Evolutionary conservation across 305 asterid genomes (phyloP).

Genomic region (Andrographis paniculata): DNA sequence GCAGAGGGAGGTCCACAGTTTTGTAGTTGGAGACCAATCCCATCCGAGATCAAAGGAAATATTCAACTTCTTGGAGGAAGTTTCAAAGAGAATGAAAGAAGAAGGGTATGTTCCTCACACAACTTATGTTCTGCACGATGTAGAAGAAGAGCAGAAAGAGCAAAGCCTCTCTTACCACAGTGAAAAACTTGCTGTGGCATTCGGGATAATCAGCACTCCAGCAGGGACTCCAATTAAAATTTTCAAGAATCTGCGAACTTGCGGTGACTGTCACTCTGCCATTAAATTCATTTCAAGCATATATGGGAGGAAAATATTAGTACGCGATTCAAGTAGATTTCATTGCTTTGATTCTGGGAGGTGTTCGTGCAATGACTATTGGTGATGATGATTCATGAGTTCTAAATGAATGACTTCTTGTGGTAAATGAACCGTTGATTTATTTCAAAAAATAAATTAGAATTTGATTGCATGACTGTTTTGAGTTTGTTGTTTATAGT

Average conservation of each 20-base stretch:
- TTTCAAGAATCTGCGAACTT: conserved; percentile 43
- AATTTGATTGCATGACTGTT: no score
- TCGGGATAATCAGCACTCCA: conserved; percentile 51
- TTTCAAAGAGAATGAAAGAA: conserved; percentile 58
- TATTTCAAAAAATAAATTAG: no score
- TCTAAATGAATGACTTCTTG: no score
- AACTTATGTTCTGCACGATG: conserved; percentile 59
- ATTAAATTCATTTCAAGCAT: background rate
- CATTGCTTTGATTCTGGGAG: background rate
- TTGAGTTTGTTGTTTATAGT: no score
- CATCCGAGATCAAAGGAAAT: conserved; percentile 46
- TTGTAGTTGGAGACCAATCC: conserved; percentile 55
- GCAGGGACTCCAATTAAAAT: conserved; percentile 53
- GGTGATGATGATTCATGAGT: no score
- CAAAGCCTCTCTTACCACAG: conserved; percentile 52
- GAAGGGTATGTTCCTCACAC: conserved; percentile 66
- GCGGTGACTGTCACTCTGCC: background rate
- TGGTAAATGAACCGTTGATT: no score
- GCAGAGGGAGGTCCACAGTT: conserved; percentile 35
- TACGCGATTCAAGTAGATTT: background rate
- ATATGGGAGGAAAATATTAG: background rate
- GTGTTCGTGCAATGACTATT: background rate
- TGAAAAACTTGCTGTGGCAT: conserved; percentile 79
- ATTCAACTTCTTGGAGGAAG: conserved; percentile 33
- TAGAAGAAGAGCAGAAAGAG: conserved; percentile 80